Evolutionary conservation across 2,329 filamentous ascomycete species (phyloP), one percentile per base, ranked within the genome.

Genomic region (Arthroderma sp.): DNA sequence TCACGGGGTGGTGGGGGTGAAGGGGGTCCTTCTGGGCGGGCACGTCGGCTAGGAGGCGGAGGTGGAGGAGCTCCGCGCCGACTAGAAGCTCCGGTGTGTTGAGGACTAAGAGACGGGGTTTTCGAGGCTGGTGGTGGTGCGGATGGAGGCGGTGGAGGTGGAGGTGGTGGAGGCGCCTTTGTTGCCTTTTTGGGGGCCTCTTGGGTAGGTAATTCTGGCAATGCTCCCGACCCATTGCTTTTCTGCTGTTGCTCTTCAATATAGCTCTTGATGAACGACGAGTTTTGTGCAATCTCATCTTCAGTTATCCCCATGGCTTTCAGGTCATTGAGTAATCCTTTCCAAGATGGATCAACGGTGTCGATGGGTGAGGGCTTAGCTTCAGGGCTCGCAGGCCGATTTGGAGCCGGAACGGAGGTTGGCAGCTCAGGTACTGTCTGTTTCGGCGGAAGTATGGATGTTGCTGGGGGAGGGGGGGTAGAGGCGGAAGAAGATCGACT

Each of bases 241-340:
- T 32, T 28, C 34, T 43, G 41, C 58, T 80, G 77, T 55, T 76
- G 74, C 56, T 80, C 74, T 55, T 78, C 75, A 50, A 82, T 76
- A 55, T 80, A 82, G 46, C 71, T 66, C 62, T 78, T 79, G 60
- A 83, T 82, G 54, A 83, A 83, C 45, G 79, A 78, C 2, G 75
- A 72, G 56, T 82, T 79, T 51, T 80, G 72, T 47, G 74, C 74
- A 45, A 83, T 80, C 59, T 81, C 74, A 53, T 82, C 78, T 55
- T 80, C 75, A 1, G 77, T 81, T 43, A 83, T 81, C 36, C 79
- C 79, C 75, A 82, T 80, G 15, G 68, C 66, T 51, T 74, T 55
- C 44, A 83, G 60, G 54, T 82, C 77, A 48, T 77, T 71, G 48
- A 82, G 58, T 11, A 82, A 65, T 6, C 71, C 70, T 57, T 78